Evolutionary conservation across 345 rosid species (phyloP), one percentile per base, ranked within the genome.

Genomic region (Brassica nigra): DNA sequence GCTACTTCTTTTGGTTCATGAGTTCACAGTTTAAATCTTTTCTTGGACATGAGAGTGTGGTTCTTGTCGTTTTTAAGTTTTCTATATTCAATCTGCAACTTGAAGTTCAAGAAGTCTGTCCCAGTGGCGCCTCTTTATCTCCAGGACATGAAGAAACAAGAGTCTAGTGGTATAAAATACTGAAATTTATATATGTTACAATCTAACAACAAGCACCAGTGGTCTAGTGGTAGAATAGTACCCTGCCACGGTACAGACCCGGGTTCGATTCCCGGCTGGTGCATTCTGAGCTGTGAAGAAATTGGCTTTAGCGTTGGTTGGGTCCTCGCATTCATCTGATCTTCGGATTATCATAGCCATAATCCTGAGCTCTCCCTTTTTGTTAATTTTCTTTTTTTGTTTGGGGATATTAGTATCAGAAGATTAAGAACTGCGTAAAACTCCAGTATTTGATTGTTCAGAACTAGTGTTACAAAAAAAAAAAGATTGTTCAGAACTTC

Each of bases 181-280:
- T 23, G 1, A 23, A 23, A 23, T 1, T 1, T 23, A 23, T 1
- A 23, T 23, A 23, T 23, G 27, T 23, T 23, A 23, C 27, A 23
- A 23, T 23, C 27, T 1, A 23, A 23, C 27, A 23, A 23, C 27
- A 47, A 65, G 76, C 81, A 84, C 86, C 84, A 77, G 85, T 73
- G 87, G 86, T 83, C 87, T 79, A 83, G 87, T 86, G 87, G 79
- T 86, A 81, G 78, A 84, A 83, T 83, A 83, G 86, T 89, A 88
- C 87, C 91, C 86, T 91, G 87, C 89, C 89, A 86, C 86, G 82
- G 91, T 86, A 85, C 86, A 86, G 88, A 86, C 90, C 93, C 87
- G 88, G 87, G 93, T 88, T 91, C 89, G 89, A 87, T 87, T 87
- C 86, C 88, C 90, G 86, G 90, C 90, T 86, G 90, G 88, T 88